Percentiles rank a stretch among this genome's conserved stretches.
These are phyloP conservation scores for Pleurotus platypus DNA, from an alignment of 768 basidiomycete species.

Conservation along the genomic window DNA sequence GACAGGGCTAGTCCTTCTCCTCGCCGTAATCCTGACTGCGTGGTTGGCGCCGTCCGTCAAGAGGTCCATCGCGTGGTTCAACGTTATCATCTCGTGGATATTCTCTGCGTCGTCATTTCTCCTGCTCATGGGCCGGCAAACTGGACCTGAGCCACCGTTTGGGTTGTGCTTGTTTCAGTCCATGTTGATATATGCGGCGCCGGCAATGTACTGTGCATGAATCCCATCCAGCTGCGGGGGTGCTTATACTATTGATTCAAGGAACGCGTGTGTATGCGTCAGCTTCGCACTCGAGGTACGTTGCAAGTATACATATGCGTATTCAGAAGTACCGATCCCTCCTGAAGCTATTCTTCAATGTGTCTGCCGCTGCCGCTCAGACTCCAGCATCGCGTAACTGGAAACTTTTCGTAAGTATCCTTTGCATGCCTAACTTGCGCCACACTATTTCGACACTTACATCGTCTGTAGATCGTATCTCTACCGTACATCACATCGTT, in stretches of 20 bases:
- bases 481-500: conserved; percentile 9
- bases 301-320: neutral
- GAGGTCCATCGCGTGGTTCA: conserved; percentile 18
- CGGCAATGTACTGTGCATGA: conserved; percentile 17
- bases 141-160: conserved; percentile 16
- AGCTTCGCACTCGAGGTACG: conserved; percentile 14
- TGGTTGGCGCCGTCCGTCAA: conserved; percentile 12
- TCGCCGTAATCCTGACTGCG: neutral
- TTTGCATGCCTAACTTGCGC: neutral
- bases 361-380: neutral
- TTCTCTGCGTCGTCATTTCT: conserved; percentile 20
- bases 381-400: conserved; percentile 6
- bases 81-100: conserved; percentile 17
- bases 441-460: neutral
- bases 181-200: conserved; percentile 21
- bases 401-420: conserved; percentile 2
- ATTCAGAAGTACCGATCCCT: conserved; percentile 1
- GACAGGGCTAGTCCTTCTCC: conserved; percentile 2
- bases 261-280: conserved; percentile 10
- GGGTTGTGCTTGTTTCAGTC: conserved; percentile 22
- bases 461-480: conserved; percentile 6
- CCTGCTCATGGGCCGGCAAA: conserved; percentile 18
- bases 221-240: neutral
- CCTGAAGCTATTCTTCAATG: conserved; percentile 4
- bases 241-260: neutral